Percentiles rank a stretch among this genome's conserved stretches.
Evolutionary conservation across 2,329 filamentous ascomycete genomes (phyloP).

Genomic region (Penicillium sp.): DNA sequence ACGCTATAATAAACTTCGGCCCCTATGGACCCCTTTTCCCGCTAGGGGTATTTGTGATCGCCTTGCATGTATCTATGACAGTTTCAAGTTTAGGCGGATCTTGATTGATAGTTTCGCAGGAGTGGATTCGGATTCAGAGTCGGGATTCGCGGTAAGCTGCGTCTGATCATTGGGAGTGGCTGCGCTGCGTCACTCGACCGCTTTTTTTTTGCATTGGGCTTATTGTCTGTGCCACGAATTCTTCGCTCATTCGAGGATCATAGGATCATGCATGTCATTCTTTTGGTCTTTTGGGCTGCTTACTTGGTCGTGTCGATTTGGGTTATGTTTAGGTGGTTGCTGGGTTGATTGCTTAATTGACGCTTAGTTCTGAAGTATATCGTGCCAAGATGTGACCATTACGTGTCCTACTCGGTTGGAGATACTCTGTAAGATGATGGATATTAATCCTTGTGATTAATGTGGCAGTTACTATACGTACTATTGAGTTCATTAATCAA

Average conservation of each 20-base stretch:
- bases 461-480: background rate
- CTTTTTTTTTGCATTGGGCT: background rate
- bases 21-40: constrained; percentile 1
- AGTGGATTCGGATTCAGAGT: background rate
- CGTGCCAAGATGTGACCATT: constrained; percentile 1
- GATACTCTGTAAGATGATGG: background rate
- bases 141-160: background rate
- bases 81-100: constrained; percentile 4
- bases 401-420: constrained; percentile 1
- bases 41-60: constrained; percentile 8
- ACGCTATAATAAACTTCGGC: constrained; percentile 8
- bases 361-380: background rate
- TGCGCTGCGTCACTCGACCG: background rate
- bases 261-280: constrained; percentile 1
- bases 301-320: background rate
- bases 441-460: background rate
- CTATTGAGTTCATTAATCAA: background rate
- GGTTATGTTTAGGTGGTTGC: background rate
- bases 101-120: background rate
- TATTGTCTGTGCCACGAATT: background rate
- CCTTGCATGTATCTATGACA: constrained; percentile 10
- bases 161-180: background rate
- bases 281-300: background rate
- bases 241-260: background rate
- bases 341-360: background rate